Evolutionary conservation across 768 basidiomycete genomes (phyloP), one percentile per base, ranked within the genome.

Genomic region (Collybia mongolica): DNA sequence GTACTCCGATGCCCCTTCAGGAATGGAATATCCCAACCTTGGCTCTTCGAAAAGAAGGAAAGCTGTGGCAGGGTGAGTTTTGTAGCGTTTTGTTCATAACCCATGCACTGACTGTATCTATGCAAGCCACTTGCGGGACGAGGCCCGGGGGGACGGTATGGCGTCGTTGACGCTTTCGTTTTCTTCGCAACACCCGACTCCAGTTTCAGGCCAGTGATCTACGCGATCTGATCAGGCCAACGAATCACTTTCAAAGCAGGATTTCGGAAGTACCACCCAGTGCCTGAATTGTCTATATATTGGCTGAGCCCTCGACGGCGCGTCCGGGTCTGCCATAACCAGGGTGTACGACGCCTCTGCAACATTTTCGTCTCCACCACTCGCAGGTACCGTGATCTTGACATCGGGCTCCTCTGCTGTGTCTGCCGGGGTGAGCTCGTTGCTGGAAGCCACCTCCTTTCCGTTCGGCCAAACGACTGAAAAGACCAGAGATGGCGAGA

Each of bases 41-140:
- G 84, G 84, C 56, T 87, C 85, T 55, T 81, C 71, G 58, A 81
- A 86, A 7, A 86, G 69, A 6, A 86, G 64, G 62, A 86, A 81
- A 11, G 74, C 84, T 72, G 40, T 23, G 43, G 1, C n/a, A 23
- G 12, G 38, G 17, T 32, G 32, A 20, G 28, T 46, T 40, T 39
- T 17, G 39, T 18, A 51, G 12, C n/a, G 6, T 28, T 28, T 38
- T 46, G 4, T 5, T 26, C 17, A 18, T 24, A 39, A 18, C 9
- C 28, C 26, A 8, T 6, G n/a, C 8, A 54, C 72, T 51, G 43
- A 84, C 84, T 72, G 53, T 86, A 86, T 52, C 84, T 72, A 54
- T 86, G 84, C 11, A 73, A 55, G 0, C 81, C 81, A 14, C 75
- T 76, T 6, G 74, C 78, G 2, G 73, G 73, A 6, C 76, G 74